These are phyloP conservation scores for Suhomyces pyralidae DNA, from an alignment of 805 yeast genomes.

Conservation along the genomic window DNA sequence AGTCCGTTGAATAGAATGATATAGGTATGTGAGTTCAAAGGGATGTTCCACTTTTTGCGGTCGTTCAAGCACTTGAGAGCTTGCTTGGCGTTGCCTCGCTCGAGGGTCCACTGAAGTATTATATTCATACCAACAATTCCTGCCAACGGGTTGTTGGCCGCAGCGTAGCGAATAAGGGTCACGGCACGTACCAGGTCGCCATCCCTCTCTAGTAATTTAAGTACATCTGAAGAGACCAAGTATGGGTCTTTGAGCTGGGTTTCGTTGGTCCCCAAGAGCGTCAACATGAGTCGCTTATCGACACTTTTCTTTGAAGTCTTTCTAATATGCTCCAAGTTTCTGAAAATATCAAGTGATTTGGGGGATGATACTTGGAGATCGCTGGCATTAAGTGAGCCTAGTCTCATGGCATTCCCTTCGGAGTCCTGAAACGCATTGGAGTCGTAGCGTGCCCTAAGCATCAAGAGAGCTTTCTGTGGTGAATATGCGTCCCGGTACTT, in stretches of 20 bases:
- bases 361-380: slow-evolving; percentile 22
- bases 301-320: slow-evolving; percentile 21
- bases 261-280: slow-evolving; percentile 50
- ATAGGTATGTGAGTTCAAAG: slow-evolving; percentile 46
- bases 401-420: slow-evolving; percentile 22
- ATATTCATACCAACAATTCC: slow-evolving; percentile 56
- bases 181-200: slow-evolving; percentile 51
- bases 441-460: slow-evolving; percentile 16
- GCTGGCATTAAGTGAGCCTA: slow-evolving; percentile 19
- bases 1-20: slow-evolving; percentile 36
- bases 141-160: slow-evolving; percentile 12
- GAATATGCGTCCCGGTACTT: background rate
- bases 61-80: slow-evolving; percentile 51
- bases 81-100: slow-evolving; percentile 39
- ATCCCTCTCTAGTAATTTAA: slow-evolving; percentile 48
- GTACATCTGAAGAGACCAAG: slow-evolving; percentile 51
- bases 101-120: slow-evolving; percentile 50
- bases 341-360: slow-evolving; percentile 24
- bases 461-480: slow-evolving; percentile 22
- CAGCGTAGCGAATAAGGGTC: slow-evolving; percentile 46
- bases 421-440: slow-evolving; percentile 17
- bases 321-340: slow-evolving; percentile 26
- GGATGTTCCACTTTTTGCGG: slow-evolving; percentile 62
- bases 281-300: slow-evolving; percentile 48
- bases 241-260: slow-evolving; percentile 57